Evolutionary conservation across 2,329 filamentous ascomycete species (phyloP).

Genomic region (Exutisphaerella laricina): DNA sequence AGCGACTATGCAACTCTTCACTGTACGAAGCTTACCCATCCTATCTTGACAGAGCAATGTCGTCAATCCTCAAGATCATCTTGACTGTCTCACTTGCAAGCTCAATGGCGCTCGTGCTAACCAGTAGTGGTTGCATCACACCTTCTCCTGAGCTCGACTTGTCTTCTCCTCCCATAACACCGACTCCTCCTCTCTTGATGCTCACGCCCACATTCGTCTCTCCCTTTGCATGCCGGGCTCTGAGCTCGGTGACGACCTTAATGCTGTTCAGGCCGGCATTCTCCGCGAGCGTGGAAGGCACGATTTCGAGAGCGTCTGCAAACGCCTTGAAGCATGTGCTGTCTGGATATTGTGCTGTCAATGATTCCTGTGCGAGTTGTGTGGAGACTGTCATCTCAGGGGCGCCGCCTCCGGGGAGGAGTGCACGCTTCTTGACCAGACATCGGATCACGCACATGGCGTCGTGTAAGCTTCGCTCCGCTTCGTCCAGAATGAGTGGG

Average conservation of each 20-base stretch:
- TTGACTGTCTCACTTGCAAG: constrained; percentile 97
- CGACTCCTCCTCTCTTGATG: constrained; percentile 96
- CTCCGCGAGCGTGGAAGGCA: constrained; percentile 93
- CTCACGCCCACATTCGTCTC: constrained; percentile 96
- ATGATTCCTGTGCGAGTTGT: constrained; percentile 73
- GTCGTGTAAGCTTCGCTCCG: constrained; percentile 92
- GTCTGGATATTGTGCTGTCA: constrained; percentile 82
- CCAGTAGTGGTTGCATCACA: constrained; percentile 88
- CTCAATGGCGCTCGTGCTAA: constrained; percentile 96
- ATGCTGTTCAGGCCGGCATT: constrained; percentile 98
- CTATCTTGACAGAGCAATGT: constrained; percentile 51
- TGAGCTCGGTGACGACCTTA: constrained; percentile 93
- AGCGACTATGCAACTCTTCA: neutral
- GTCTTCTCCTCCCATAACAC: constrained; percentile 68
- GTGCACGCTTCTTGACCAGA: constrained; percentile 98
- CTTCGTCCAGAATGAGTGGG: constrained; percentile 89
- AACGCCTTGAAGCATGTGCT: constrained; percentile 99
- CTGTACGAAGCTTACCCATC: neutral
- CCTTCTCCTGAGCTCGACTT: constrained; percentile 41
- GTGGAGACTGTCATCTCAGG: constrained; percentile 96
- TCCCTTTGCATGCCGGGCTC: constrained; percentile 89
- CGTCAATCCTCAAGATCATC: constrained; percentile 73
- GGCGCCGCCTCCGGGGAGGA: constrained; percentile 93
- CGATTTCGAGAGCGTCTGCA: constrained; percentile 93
- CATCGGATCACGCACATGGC: constrained; percentile 96